Percentiles rank a stretch among this genome's conserved stretches.
Evolutionary conservation across 2,329 filamentous ascomycete genomes (phyloP).

Genomic region (Neophaeococcomyces aloes): DNA sequence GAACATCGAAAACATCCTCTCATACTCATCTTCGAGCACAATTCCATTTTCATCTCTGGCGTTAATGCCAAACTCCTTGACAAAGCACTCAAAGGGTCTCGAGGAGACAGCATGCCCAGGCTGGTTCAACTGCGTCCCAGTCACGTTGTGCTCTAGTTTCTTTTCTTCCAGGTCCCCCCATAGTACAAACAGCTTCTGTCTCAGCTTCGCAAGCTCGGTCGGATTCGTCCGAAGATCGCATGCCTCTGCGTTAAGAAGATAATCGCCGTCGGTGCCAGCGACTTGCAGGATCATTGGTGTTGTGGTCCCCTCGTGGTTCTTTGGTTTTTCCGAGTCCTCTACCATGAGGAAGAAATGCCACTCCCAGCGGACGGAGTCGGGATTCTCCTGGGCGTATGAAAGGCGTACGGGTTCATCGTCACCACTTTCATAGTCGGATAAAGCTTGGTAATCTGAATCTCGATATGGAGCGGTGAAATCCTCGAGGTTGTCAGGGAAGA

Average conservation of each 20-base stretch:
- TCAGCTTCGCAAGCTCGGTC: conserved; percentile 42
- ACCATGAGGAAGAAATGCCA: conserved; percentile 76
- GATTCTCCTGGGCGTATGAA: conserved; percentile 1
- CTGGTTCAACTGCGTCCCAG: conserved; percentile 10
- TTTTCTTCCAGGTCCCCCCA: conserved; percentile 80
- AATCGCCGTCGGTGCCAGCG: conserved; percentile 47
- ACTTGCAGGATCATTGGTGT: conserved; percentile 58
- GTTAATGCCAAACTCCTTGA: conserved; percentile 57
- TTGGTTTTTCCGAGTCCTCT: conserved; percentile 50
- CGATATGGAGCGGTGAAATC: conserved; percentile 54
- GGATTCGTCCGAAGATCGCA: conserved; percentile 46
- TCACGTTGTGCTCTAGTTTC: conserved; percentile 34
- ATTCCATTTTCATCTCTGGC: not conserved
- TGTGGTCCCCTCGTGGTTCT: conserved; percentile 28
- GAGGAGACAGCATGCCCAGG: conserved; percentile 29
- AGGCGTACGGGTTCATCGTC: conserved; percentile 19
- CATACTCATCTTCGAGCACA: conserved; percentile 38
- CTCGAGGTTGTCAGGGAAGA: conserved; percentile 56
- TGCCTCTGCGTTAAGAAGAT: conserved; percentile 46
- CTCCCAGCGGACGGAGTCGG: conserved; percentile 50
- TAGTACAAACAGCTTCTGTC: conserved; percentile 62
- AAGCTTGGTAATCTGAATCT: conserved; percentile 40
- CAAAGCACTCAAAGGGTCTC: conserved; percentile 57
- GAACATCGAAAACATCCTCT: conserved; percentile 54
- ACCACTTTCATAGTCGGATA: conserved; percentile 33